Conservation (phyloP, 2,329 filamentous ascomycete species). For the Ceratocystis papillata region DNA sequence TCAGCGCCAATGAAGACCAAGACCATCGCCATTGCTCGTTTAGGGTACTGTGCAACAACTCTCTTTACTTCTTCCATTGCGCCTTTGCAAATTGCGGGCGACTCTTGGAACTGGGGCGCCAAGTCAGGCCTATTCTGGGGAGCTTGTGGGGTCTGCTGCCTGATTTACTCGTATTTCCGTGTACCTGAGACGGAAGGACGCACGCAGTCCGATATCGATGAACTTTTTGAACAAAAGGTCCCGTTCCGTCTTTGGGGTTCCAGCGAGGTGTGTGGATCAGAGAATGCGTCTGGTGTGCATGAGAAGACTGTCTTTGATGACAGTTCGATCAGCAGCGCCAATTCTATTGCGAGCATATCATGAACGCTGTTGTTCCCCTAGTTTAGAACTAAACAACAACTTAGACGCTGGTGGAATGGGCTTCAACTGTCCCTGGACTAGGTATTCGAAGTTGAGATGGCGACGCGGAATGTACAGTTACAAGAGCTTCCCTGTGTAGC, state of each 20-base stretch:
- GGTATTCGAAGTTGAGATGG: not conserved
- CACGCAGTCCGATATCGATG: constrained; percentile 29
- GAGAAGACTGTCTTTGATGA: constrained; percentile 13
- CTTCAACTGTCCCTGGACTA: not conserved
- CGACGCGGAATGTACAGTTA: not conserved
- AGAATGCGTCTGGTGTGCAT: not conserved
- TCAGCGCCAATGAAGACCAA: constrained; percentile 32
- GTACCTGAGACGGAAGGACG: constrained; percentile 33
- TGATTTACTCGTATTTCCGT: constrained; percentile 38
- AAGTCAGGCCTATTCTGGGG: constrained; percentile 34
- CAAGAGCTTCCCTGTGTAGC: not conserved
- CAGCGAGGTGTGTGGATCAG: not conserved
- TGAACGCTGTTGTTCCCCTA: not conserved
- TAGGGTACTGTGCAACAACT: constrained; percentile 29
- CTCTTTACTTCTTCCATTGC: constrained; percentile 27
- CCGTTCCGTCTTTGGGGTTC: constrained; percentile 19
- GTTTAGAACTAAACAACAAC: not conserved
- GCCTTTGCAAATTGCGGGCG: constrained; percentile 30
- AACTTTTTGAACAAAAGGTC: constrained; percentile 28
- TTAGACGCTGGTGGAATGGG: not conserved
- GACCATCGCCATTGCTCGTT: constrained; percentile 30
- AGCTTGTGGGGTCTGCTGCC: constrained; percentile 33
- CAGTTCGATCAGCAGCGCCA: constrained; percentile 14
- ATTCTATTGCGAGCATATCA: not conserved
- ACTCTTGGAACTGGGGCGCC: constrained; percentile 33